These are phyloP conservation scores for Rutidosis leptorrhynchoides DNA, from an alignment of 129 eudicot genomes.

Conservation along the genomic window DNA sequence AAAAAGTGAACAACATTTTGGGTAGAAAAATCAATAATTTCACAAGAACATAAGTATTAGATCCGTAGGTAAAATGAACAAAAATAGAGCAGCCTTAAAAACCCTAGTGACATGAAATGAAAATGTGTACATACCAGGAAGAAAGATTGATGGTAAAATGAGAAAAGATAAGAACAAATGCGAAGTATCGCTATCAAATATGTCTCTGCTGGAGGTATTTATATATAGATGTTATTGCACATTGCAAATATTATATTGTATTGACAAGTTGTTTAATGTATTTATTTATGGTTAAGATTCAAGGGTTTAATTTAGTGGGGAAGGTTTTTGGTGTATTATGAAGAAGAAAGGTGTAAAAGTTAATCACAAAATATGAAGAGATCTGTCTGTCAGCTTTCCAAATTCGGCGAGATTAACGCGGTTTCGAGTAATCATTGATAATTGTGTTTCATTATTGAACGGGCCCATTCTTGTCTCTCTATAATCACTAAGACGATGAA, in stretches of 20 bases:
- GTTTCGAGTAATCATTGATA: slow-evolving; percentile 33
- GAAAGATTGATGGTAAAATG: background rate
- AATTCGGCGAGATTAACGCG: slow-evolving; percentile 58
- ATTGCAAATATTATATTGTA: slow-evolving; percentile 1
- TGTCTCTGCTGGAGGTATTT: background rate
- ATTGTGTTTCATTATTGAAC: slow-evolving; percentile 30
- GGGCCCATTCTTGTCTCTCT: slow-evolving; percentile 25
- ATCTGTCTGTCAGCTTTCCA: slow-evolving; percentile 37
- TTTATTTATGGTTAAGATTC: slow-evolving; percentile 17
- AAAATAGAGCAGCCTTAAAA: background rate
- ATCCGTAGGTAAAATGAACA: slow-evolving; percentile 7
- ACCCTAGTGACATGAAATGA: background rate
- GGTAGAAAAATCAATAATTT: background rate
- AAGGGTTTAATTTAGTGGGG: slow-evolving; percentile 18
- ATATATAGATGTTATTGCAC: slow-evolving; percentile 18
- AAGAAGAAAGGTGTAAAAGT: background rate
- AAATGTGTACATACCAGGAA: slow-evolving; percentile 37
- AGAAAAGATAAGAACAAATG: slow-evolving; percentile 22
- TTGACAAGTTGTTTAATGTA: slow-evolving; percentile 9
- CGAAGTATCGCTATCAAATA: slow-evolving; percentile 17
- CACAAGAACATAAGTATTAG: background rate
- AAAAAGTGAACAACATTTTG: background rate
- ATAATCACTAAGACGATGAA: too few relatives aligned
- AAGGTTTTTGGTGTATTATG: slow-evolving; percentile 1
- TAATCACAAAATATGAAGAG: slow-evolving; percentile 4